Evolutionary conservation across 75 land plant species (phyloP).

Genomic region (Azolla pinnata): DNA sequence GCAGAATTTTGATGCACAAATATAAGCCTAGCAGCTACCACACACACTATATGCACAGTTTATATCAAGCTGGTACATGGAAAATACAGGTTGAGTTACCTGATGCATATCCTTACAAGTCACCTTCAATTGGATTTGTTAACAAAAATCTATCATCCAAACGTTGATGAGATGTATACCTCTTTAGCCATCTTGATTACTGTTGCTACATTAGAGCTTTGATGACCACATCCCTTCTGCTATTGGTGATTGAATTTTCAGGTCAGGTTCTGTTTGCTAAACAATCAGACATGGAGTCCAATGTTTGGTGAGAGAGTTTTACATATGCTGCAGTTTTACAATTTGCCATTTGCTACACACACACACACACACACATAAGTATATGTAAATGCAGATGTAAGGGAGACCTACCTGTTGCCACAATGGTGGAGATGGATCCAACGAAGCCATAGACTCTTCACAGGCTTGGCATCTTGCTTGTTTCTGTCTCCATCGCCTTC

Average conservation of each 20-base stretch:
- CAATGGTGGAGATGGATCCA: constrained; percentile 73
- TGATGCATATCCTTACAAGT: constrained; percentile 71
- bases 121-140: constrained; percentile 68
- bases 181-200: too few species aligned
- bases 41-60: too few species aligned
- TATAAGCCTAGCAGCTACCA: too few species aligned
- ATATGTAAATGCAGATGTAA: too few species aligned
- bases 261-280: constrained; percentile 35
- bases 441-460: constrained; percentile 93
- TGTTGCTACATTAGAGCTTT: too few species aligned
- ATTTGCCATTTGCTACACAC: too few species aligned
- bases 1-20: too few species aligned
- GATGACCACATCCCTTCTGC: too few species aligned
- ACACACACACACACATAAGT: neutral
- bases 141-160: constrained; percentile 79
- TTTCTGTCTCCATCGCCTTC: constrained; percentile 12
- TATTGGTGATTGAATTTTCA: too few species aligned
- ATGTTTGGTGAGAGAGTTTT: too few species aligned
- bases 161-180: constrained; percentile 78
- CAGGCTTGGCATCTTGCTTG: constrained; percentile 67
- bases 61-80: constrained; percentile 67
- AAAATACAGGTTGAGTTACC: constrained; percentile 62
- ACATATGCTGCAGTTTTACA: too few species aligned
- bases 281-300: constrained; percentile 36
- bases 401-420: constrained; percentile 41